phyloP scores from a whole-genome alignment of 2,329 filamentous ascomycete genomes.

The Parasarocladium wereldwijsianum region DNA sequence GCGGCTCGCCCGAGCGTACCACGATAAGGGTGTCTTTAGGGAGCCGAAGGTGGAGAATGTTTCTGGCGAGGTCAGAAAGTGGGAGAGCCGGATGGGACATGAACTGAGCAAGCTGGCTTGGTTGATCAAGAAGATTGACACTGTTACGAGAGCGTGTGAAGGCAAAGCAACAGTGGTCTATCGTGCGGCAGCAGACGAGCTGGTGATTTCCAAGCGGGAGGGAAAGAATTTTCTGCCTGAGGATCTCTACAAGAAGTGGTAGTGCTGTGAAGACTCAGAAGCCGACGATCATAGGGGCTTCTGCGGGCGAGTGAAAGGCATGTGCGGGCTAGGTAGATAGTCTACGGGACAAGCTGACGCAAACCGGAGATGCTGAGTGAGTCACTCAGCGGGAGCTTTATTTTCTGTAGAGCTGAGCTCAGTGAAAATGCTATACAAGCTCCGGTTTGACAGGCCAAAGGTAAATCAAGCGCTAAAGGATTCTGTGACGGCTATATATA shows the following conservation, averaged over 20 bases:
- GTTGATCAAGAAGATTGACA: constrained; percentile 17
- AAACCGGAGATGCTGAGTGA: too few species aligned
- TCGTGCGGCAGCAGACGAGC: constrained; percentile 10
- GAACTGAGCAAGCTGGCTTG: constrained; percentile 15
- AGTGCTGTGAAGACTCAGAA: too few species aligned
- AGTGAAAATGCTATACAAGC: too few species aligned
- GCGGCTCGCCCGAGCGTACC: constrained; percentile 29
- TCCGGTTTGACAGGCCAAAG: too few species aligned
- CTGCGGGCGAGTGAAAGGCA: too few species aligned
- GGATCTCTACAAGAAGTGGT: constrained; percentile 16
- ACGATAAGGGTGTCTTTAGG: constrained; percentile 20
- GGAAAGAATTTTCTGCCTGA: constrained; percentile 13
- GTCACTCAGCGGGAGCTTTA: too few species aligned
- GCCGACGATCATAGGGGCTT: too few species aligned
- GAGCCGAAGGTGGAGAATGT: constrained; percentile 21
- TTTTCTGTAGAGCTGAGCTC: too few species aligned
- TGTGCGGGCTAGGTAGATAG: too few species aligned
- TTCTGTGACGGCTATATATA: too few species aligned
- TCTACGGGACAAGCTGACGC: too few species aligned
- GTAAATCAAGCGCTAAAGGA: too few species aligned
- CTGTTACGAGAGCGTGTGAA: constrained; percentile 12
- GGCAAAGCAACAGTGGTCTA: constrained; percentile 12
- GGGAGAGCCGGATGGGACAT: constrained; percentile 19
- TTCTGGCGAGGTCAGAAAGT: constrained; percentile 13
- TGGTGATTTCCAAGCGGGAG: constrained; percentile 11